These are phyloP conservation scores for Cornus controversa DNA, from an alignment of 148 eudicot genomes.

Conservation along the genomic window DNA sequence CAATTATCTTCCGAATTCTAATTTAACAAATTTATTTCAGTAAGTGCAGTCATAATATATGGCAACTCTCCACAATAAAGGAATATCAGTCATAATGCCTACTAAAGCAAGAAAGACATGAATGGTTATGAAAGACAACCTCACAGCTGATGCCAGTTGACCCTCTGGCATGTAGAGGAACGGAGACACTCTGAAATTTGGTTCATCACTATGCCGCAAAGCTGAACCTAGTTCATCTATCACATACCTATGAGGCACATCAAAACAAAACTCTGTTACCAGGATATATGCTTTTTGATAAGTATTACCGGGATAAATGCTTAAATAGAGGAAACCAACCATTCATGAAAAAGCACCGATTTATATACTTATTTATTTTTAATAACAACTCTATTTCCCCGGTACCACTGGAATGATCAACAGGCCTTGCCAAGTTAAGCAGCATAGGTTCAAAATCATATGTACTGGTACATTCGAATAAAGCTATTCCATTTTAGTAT, in stretches of 20 bases:
- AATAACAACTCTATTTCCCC: background rate
- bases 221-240: constrained; percentile 99
- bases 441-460: background rate
- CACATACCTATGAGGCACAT: constrained; percentile 67
- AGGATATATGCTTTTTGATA: too few relatives aligned
- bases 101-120: background rate
- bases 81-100: background rate
- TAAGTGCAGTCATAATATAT: background rate
- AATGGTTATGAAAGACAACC: constrained; percentile 44
- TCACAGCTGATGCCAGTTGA: constrained; percentile 81
- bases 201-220: constrained; percentile 86
- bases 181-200: constrained; percentile 82
- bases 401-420: background rate
- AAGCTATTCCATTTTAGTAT: background rate
- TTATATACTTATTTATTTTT: too few relatives aligned
- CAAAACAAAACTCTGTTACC: background rate
- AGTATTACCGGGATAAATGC: too few relatives aligned
- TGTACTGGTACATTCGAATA: background rate
- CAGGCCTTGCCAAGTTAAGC: background rate
- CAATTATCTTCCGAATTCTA: background rate
- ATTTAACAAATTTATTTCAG: background rate
- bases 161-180: constrained; percentile 98
- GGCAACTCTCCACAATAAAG: background rate
- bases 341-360: background rate
- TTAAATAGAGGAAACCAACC: constrained; percentile 7